Base-by-base conservation (phyloP, 345 rosid species). In the Bruguiera parviflora region DNA sequence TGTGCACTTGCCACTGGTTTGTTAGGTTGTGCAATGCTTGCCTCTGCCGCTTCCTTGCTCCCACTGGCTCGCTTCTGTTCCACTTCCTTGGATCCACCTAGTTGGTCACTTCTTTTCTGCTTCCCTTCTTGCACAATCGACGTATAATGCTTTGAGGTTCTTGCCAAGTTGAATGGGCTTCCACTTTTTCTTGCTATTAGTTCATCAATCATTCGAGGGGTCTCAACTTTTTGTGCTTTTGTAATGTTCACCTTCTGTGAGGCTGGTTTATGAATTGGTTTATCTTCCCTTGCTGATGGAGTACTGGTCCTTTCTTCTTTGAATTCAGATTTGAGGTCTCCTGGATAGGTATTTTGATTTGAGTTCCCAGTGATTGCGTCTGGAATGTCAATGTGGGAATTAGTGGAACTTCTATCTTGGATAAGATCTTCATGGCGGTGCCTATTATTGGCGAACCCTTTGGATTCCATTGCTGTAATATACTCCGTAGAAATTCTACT, bases 191-290 rank as follows among this genome's bases (percentile, higher is more conserved):
- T 81, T 43, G 71, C 71, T 58, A 69, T 65, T 18, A 68, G 78
- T 76, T 87, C 87, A 29, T 76, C 72, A 35, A 76, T 79, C 74
- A 79, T 83, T 68, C 60, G 68, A 39, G 76, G 78, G 57, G 69
- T 72, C 53, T 76, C 80, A 53, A 66, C 43, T 74, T 73, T 78
- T 25, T 65, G 75, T 20, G 63, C 63, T 57, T 74, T 79, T 37
- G 66, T 31, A 22, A 65, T 75, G 66, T 66, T 80, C 28, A 73
- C 65, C 64, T 80, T 81, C 73, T 69, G 59, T 8, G 31, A 47
- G 18, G 71, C 66, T 71, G 59, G 71, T 53, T 53, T 68, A 10
- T 49, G 80, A 68, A 55, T 73, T 25, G 67, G 72, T 71, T 75
- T 78, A 67, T 77, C 80, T 64, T 82, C 73, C 69, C 60, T 49